phyloP scores from a whole-genome alignment of 257 asterid species.

The Forsythia viridissima region DNA sequence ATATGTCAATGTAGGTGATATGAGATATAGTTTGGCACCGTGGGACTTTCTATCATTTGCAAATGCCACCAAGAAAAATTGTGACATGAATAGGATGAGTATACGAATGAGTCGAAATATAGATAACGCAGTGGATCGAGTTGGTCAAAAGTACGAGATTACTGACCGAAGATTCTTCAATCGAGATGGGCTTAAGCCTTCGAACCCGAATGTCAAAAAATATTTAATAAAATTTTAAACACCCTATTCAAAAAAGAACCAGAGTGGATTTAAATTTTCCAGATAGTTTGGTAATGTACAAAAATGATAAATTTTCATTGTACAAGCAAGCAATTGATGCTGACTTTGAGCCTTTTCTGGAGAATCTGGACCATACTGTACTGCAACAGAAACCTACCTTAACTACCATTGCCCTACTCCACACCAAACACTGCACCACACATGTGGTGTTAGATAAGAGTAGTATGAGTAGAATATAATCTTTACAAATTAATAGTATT shows the following conservation, averaged over 20 bases:
- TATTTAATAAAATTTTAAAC: too few relatives aligned
- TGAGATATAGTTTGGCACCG: not conserved
- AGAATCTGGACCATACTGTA: constrained; percentile 7
- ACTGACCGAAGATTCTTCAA: too few relatives aligned
- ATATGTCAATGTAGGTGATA: not conserved
- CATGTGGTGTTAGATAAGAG: constrained; percentile 5
- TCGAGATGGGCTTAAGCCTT: too few relatives aligned
- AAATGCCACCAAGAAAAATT: too few relatives aligned
- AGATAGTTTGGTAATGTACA: not conserved
- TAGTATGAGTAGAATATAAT: too few relatives aligned
- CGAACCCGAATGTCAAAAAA: too few relatives aligned
- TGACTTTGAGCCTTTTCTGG: constrained; percentile 16
- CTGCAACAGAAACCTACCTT: not conserved
- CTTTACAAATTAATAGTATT: too few relatives aligned
- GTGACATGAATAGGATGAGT: too few relatives aligned
- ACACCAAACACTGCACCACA: constrained; percentile 19
- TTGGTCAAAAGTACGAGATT: too few relatives aligned
- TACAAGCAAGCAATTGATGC: not conserved
- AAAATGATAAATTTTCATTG: not conserved
- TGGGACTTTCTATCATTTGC: not conserved
- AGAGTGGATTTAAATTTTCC: not conserved
- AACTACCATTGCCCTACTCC: not conserved
- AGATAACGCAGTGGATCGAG: too few relatives aligned
- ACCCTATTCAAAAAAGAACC: too few relatives aligned
- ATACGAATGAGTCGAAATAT: too few relatives aligned